Evolutionary conservation across 2,329 filamentous ascomycete genomes (phyloP).

Genomic region (Fusarium lyarnte): DNA sequence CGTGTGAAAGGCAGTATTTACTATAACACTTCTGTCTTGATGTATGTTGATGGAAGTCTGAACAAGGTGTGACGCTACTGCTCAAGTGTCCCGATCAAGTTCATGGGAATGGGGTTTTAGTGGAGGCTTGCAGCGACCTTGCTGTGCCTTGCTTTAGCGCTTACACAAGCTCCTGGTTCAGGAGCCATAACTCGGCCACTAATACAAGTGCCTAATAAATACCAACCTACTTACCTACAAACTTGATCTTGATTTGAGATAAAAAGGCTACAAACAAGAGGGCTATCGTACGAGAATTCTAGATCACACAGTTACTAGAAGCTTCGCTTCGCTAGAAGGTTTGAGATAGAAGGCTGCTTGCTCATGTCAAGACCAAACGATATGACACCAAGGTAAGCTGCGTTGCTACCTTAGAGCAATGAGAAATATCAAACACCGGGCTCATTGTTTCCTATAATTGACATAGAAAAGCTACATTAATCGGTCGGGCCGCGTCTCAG

Average conservation of each 20-base stretch:
- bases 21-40: not conserved
- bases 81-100: constrained; percentile 1
- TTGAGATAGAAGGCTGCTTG: not conserved
- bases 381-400: not conserved
- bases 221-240: not conserved
- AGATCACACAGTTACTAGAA: not conserved
- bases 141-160: not conserved
- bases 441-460: not conserved
- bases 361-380: not conserved
- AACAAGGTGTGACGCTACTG: constrained; percentile 3
- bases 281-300: not conserved
- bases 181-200: not conserved
- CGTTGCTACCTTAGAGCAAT: not conserved
- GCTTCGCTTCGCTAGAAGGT: not conserved
- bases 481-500: not conserved
- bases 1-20: not conserved
- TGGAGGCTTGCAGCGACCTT: constrained; percentile 1
- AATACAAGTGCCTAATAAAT: not conserved
- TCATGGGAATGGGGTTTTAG: not conserved
- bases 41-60: not conserved
- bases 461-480: not conserved
- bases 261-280: not conserved
- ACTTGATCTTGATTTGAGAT: not conserved
- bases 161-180: not conserved
- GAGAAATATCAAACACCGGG: not conserved